These are phyloP conservation scores for Malus hybrid DNA, from an alignment of 331 rosid species.

Conservation along the genomic window DNA sequence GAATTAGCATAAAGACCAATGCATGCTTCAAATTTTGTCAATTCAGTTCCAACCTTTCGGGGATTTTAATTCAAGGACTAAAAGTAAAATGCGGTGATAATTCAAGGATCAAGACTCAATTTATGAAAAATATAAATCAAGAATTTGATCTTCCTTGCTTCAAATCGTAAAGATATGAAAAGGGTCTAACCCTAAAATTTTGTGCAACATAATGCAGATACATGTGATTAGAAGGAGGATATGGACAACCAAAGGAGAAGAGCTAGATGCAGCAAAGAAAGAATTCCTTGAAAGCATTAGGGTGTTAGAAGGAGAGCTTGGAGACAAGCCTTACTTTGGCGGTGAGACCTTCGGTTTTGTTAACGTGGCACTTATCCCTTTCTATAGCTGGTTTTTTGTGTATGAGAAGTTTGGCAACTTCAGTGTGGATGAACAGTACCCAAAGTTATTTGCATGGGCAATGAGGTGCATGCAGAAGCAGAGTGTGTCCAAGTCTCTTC, in stretches of 20 bases:
- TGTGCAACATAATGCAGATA: too few relatives aligned
- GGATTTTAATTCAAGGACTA: too few relatives aligned
- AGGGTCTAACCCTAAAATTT: too few relatives aligned
- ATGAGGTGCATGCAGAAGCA: constrained; percentile 24
- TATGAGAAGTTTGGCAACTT: constrained; percentile 22
- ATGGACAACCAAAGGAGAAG: constrained; percentile 17
- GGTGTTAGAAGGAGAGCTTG: constrained; percentile 1
- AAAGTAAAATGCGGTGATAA: too few relatives aligned
- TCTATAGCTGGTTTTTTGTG: constrained; percentile 9
- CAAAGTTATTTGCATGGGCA: constrained; percentile 28
- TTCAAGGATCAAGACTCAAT: too few relatives aligned
- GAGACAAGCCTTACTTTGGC: constrained; percentile 20
- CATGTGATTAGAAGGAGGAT: not conserved
- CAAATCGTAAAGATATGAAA: too few relatives aligned
- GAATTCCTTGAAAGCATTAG: too few relatives aligned
- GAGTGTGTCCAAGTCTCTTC: constrained; percentile 29
- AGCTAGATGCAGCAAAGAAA: constrained; percentile 20
- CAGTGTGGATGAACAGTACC: constrained; percentile 21
- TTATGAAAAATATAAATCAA: too few relatives aligned
- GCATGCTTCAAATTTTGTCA: too few relatives aligned
- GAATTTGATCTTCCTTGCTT: too few relatives aligned
- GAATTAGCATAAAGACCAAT: too few relatives aligned
- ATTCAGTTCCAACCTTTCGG: too few relatives aligned
- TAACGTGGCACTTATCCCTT: constrained; percentile 31
- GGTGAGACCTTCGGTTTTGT: constrained; percentile 17